These are phyloP conservation scores for Populus simonii DNA, from an alignment of 345 rosid species.

Conservation along the genomic window DNA sequence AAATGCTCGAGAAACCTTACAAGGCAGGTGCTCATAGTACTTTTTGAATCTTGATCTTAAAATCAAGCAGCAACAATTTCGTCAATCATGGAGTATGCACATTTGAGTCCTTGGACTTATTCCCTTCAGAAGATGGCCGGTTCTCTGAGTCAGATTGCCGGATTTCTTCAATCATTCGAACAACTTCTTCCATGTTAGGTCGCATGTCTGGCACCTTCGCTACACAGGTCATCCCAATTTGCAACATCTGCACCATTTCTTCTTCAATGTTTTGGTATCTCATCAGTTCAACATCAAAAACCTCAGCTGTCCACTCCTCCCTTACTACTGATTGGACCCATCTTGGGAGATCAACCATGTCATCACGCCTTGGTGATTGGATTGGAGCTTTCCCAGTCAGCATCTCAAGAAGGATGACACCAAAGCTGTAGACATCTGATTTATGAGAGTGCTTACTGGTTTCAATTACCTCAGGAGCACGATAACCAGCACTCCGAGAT, in stretches of 20 bases:
- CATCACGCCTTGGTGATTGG: slow-evolving; percentile 65
- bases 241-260: slow-evolving; percentile 83
- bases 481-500: slow-evolving; percentile 65
- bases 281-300: slow-evolving; percentile 80
- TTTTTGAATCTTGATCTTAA: background rate
- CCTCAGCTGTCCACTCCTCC: slow-evolving; percentile 89
- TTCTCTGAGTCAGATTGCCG: slow-evolving; percentile 74
- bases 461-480: slow-evolving; percentile 68
- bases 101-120: slow-evolving; percentile 68
- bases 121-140: slow-evolving; percentile 77
- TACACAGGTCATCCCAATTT: slow-evolving; percentile 77
- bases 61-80: slow-evolving; percentile 6
- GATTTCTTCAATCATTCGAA: slow-evolving; percentile 79
- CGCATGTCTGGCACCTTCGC: slow-evolving; percentile 57
- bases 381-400: slow-evolving; percentile 73
- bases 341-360: slow-evolving; percentile 74
- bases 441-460: slow-evolving; percentile 67
- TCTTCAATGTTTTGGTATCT: slow-evolving; percentile 71
- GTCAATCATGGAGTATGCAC: slow-evolving; percentile 59
- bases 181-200: slow-evolving; percentile 74
- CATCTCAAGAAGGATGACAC: slow-evolving; percentile 78
- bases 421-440: slow-evolving; percentile 75
- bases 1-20: background rate
- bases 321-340: slow-evolving; percentile 96
- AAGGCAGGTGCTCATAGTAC: background rate